phyloP scores from a whole-genome alignment of 2,329 filamentous ascomycete species.

The Lachnellula willkommii region DNA sequence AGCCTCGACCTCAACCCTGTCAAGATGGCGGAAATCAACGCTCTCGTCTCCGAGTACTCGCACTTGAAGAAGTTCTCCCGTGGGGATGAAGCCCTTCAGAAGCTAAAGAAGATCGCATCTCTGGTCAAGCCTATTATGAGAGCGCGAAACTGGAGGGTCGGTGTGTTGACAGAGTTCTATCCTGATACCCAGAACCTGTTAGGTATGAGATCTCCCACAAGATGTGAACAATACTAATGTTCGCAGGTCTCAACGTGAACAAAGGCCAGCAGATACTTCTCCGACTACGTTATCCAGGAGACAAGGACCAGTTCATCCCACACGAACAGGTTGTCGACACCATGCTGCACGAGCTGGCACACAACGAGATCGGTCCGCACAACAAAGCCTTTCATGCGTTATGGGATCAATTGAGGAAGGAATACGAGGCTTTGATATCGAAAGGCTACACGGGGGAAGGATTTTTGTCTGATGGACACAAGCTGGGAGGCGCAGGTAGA shows the following conservation, averaged over 20 bases:
- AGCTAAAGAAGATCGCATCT: slow-evolving; percentile 75
- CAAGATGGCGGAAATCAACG: slow-evolving; percentile 35
- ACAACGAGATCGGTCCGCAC: slow-evolving; percentile 80
- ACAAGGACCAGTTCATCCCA: slow-evolving; percentile 71
- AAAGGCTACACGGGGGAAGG: slow-evolving; percentile 91
- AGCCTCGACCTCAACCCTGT: background rate
- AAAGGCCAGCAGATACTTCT: slow-evolving; percentile 73
- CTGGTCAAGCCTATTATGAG: slow-evolving; percentile 94
- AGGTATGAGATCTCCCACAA: slow-evolving; percentile 40
- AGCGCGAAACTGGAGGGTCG: slow-evolving; percentile 74
- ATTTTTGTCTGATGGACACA: slow-evolving; percentile 70
- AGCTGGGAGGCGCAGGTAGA: slow-evolving; percentile 65
- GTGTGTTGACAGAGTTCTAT: slow-evolving; percentile 77
- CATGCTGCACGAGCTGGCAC: slow-evolving; percentile 89
- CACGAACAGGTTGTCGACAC: slow-evolving; percentile 81
- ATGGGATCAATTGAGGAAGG: slow-evolving; percentile 85
- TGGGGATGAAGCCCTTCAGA: slow-evolving; percentile 48
- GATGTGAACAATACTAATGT: background rate
- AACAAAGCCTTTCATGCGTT: slow-evolving; percentile 76
- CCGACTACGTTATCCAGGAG: slow-evolving; percentile 69
- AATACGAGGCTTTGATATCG: slow-evolving; percentile 67
- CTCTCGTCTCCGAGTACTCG: slow-evolving; percentile 45
- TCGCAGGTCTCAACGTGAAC: slow-evolving; percentile 68
- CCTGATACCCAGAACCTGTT: slow-evolving; percentile 68
- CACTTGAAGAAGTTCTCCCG: slow-evolving; percentile 45